Conservation (phyloP, 2,329 filamentous ascomycete genomes). For the Hypomyces rosellus region DNA sequence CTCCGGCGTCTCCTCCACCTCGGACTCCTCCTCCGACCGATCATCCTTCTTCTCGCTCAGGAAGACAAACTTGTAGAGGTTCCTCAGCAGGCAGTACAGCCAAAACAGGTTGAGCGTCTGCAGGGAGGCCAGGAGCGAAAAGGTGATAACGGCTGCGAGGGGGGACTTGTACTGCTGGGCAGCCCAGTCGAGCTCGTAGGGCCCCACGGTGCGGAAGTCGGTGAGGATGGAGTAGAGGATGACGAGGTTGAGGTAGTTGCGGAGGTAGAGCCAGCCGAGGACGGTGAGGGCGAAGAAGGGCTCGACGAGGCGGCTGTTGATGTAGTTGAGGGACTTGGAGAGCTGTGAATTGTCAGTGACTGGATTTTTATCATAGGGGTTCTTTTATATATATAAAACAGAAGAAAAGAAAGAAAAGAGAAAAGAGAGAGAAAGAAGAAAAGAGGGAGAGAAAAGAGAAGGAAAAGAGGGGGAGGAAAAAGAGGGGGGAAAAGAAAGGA, state of each 20-base stretch:
- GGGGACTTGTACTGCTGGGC: conserved; percentile 69
- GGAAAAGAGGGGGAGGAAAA: no score
- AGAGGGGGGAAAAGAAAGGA: no score
- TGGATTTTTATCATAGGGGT: no score
- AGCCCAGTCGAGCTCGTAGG: conserved; percentile 69
- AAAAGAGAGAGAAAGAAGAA: no score
- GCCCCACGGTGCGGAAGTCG: conserved; percentile 65
- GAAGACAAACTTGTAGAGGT: conserved; percentile 35
- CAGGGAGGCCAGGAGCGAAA: conserved; percentile 55
- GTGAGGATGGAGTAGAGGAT: conserved; percentile 70
- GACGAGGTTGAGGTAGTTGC: conserved; percentile 74
- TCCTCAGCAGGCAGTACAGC: conserved; percentile 68
- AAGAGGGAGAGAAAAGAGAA: no score
- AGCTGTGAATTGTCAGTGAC: no score
- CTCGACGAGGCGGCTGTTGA: conserved; percentile 66
- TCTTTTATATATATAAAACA: no score
- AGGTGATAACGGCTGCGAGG: conserved; percentile 60
- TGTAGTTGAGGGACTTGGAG: conserved; percentile 83
- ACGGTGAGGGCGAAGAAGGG: conserved; percentile 82
- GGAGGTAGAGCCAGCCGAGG: conserved; percentile 76
- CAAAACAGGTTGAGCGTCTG: conserved; percentile 75
- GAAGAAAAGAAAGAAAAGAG: no score
- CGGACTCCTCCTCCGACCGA: no score
- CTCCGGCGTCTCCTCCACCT: no score
- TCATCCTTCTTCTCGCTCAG: no score